A percentile compares a stretch with the other conserved stretches of the same genome.
Conservation (phyloP, 768 basidiomycete species). For the Pleurotus cornucopiae region DNA sequence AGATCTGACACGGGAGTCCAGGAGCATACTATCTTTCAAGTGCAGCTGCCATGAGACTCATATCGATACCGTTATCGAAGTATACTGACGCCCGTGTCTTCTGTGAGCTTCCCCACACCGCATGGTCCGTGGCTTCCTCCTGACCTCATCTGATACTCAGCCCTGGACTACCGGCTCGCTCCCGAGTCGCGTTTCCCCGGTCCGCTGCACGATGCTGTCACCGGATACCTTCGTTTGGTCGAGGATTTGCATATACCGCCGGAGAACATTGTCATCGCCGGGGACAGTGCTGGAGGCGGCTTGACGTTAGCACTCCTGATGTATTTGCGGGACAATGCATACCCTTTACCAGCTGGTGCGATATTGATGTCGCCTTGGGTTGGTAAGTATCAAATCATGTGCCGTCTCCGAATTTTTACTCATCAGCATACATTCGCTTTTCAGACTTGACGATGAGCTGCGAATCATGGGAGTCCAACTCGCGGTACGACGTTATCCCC, state of each 20-base stretch:
- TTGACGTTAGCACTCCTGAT: conserved; percentile 80
- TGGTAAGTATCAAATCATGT: conserved; percentile 48
- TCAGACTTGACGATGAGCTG: conserved; percentile 94
- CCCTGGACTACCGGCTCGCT: conserved; percentile 92
- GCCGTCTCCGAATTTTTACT: neutral
- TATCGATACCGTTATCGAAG: conserved; percentile 90
- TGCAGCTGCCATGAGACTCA: conserved; percentile 82
- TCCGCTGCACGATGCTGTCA: conserved; percentile 80
- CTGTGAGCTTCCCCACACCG: conserved; percentile 25
- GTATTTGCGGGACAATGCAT: conserved; percentile 91
- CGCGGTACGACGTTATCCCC: conserved; percentile 79
- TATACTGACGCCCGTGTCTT: conserved; percentile 88
- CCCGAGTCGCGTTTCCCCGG: conserved; percentile 95
- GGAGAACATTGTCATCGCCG: conserved; percentile 83
- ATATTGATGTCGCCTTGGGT: conserved; percentile 96
- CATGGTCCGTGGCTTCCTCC: neutral
- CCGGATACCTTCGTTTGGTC: conserved; percentile 80
- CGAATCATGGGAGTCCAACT: conserved; percentile 97
- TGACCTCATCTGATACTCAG: conserved; percentile 32
- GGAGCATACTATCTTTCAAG: conserved; percentile 93
- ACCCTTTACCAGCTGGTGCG: conserved; percentile 78
- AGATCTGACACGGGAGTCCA: conserved; percentile 19
- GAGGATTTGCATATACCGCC: conserved; percentile 89
- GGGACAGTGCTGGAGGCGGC: conserved; percentile 94
- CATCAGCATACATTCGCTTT: conserved; percentile 1